Evolutionary conservation across 2,329 filamentous ascomycete species (phyloP), one percentile per base, ranked within the genome.

Genomic region (Amauroascus niger): DNA sequence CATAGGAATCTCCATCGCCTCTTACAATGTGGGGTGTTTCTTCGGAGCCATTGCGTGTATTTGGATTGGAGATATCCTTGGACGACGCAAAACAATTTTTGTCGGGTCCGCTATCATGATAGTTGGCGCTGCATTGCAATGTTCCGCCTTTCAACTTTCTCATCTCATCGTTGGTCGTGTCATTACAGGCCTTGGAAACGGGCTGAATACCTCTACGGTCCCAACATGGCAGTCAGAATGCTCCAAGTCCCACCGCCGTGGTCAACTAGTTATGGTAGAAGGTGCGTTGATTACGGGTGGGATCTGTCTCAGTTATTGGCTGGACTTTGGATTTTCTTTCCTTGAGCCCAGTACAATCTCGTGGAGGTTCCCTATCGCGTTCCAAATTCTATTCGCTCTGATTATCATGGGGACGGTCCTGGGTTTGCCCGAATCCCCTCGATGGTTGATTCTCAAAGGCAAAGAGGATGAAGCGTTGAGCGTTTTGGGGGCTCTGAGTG

Each of bases 401-500:
- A 67, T 80, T 33, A 78, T 80, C 24, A 67, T 77, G 46, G 61
- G 56, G 16, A 70, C 74, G 44, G 72, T 79, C 35, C 67, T 76
- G 52, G 69, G 70, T 13, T 68, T 81, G 1, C 79, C 79, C 9
- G 79, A 82, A 60, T 79, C 76, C 0, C 79, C 79, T 8, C 73
- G 79, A 50, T 81, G 78, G 76, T 69, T 82, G 6, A 74, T 81
- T 24, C 63, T 80, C 46, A 78, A 79, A 62, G 78, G 78, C 39
- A 69, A 72, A 13, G 76, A 79, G 56, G 73, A 79, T 18, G 73
- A 78, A 58, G 76, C 76, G 0, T 62, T 72, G 9, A 64, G 71
- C 13, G 74, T 79, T 1, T 62, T 79, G 28, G 65, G 64, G 2
- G 74, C 73, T 14, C 63, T 79, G 3, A 68, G 72, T 52, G 74